Conservation (phyloP, 495 filamentous ascomycete species). For the Neurospora sp. region DNA sequence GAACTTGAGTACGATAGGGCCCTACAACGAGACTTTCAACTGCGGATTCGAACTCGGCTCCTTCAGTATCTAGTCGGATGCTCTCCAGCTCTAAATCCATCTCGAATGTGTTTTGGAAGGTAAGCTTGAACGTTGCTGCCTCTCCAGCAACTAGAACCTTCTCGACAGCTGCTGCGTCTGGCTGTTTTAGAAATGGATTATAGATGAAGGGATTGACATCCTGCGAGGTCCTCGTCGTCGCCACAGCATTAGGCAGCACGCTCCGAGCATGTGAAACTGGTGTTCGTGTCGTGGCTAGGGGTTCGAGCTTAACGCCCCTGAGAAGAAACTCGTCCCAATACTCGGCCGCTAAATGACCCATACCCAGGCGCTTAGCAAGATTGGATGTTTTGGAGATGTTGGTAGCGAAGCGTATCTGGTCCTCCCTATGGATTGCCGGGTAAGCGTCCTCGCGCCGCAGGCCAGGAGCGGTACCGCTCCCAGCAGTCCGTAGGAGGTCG, state of each 20-base stretch:
- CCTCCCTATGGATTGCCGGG: slow-evolving; percentile 63
- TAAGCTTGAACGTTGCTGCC: slow-evolving; percentile 61
- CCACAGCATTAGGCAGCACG: slow-evolving; percentile 49
- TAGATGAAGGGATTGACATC: slow-evolving; percentile 83
- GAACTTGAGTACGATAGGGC: slow-evolving; percentile 68
- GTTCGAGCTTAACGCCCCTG: slow-evolving; percentile 61
- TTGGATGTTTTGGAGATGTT: slow-evolving; percentile 78
- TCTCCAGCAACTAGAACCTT: slow-evolving; percentile 68
- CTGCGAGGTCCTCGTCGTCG: slow-evolving; percentile 41
- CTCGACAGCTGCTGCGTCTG: slow-evolving; percentile 46
- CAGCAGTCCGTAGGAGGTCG: slow-evolving; percentile 69
- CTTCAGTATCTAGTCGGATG: slow-evolving; percentile 62
- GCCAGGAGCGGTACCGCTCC: slow-evolving; percentile 63
- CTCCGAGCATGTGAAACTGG: slow-evolving; percentile 62
- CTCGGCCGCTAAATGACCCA: slow-evolving; percentile 58
- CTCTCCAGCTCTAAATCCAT: slow-evolving; percentile 83
- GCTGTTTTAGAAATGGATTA: slow-evolving; percentile 71
- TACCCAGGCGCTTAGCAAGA: slow-evolving; percentile 62
- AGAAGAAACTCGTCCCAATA: slow-evolving; percentile 97
- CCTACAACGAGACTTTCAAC: slow-evolving; percentile 58
- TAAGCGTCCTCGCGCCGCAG: slow-evolving; percentile 50
- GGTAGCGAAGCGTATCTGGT: slow-evolving; percentile 68
- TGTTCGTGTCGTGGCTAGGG: slow-evolving; percentile 34
- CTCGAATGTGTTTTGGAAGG: slow-evolving; percentile 88
- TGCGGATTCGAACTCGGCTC: slow-evolving; percentile 55